Evolutionary conservation across 768 basidiomycete species (phyloP), one percentile per base, ranked within the genome.

Genomic region (Russula ochroleuca): DNA sequence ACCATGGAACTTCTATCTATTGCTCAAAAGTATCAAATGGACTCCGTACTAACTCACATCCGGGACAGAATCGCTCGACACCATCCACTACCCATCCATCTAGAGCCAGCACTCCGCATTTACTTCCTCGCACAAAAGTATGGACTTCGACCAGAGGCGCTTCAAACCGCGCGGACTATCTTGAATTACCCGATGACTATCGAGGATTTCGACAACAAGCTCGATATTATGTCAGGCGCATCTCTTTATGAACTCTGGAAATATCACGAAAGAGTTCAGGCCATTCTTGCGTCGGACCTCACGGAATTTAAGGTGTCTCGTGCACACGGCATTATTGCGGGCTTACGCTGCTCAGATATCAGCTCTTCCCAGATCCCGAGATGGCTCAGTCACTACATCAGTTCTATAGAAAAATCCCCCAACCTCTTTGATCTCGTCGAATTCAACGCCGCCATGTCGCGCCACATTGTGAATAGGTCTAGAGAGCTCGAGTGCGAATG

Each of bases 161-260:
- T 41, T 41, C 41, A 41, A 41, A 19, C 41, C 17, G 17, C 41
- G 41, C 41, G 41, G 19, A 19, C 41, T 41, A 41, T 41, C 17
- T 41, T 19, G 3, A 23, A 59, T 19, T 52, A 57, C 14, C 9
- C 41, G 17, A 41, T 41, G 7, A 17, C 41, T 7, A 41, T 41
- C 41, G 41, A 41, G 31, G 40, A 57, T 56, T 63, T 25, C 40
- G 5, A 13, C 10, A 15, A 5, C 45, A 57, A 25, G 55, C 33
- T 41, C 41, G 41, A 41, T 19, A 41, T 41, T 19, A 41, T 41
- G 17, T 17, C 55, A 5, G 55, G 55, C 8, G 50, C n/a, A 6
- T 19, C 21, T 35, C 49, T 63, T 28, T 14, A 41, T 23, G 49
- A 57, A 51, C 62, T 63, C 33, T 54, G 52, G 60, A 61, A 54